Evolutionary conservation across 2,329 filamentous ascomycete species (phyloP).

Genomic region (Chaetomium olivaceum): DNA sequence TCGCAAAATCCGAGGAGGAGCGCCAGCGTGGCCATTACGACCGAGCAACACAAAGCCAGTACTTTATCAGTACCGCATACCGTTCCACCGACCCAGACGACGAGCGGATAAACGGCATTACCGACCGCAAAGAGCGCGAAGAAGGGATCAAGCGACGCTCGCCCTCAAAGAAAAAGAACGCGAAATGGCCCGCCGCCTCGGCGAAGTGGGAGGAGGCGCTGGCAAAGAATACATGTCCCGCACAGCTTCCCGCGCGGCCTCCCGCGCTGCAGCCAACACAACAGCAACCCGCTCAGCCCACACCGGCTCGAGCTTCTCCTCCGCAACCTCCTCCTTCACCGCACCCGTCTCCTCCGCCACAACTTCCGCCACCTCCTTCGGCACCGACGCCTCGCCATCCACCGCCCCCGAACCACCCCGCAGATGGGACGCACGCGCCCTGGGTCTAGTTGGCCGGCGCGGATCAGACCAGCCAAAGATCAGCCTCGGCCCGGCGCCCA

Average conservation of each 20-base stretch:
- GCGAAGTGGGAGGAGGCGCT: conserved; percentile 62
- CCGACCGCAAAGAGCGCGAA: conserved; percentile 61
- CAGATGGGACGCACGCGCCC: conserved; percentile 46
- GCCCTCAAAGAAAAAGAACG: conserved; percentile 70
- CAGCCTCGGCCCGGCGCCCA: conserved; percentile 51
- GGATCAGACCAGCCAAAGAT: conserved; percentile 47
- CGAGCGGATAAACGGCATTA: conserved; percentile 61
- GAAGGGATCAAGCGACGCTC: conserved; percentile 66
- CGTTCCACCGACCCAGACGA: conserved; percentile 40
- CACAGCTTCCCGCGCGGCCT: conserved; percentile 21
- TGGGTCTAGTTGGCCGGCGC: conserved; percentile 45
- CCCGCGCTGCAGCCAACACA: conserved; percentile 10
- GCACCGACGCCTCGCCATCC: not conserved
- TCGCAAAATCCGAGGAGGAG: conserved; percentile 33
- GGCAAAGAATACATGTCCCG: conserved; percentile 70
- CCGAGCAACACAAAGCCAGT: conserved; percentile 57
- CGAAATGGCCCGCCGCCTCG: conserved; percentile 69
- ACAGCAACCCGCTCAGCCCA: not conserved
- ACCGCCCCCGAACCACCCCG: not conserved
- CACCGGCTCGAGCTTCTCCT: conserved; percentile 22
- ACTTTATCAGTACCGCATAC: conserved; percentile 49
- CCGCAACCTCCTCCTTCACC: conserved; percentile 16
- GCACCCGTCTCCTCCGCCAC: conserved; percentile 1
- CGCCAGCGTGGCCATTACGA: conserved; percentile 59
- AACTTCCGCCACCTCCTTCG: conserved; percentile 17